phyloP scores from a whole-genome alignment of 257 asterid genomes.

The Coffea canephora region DNA sequence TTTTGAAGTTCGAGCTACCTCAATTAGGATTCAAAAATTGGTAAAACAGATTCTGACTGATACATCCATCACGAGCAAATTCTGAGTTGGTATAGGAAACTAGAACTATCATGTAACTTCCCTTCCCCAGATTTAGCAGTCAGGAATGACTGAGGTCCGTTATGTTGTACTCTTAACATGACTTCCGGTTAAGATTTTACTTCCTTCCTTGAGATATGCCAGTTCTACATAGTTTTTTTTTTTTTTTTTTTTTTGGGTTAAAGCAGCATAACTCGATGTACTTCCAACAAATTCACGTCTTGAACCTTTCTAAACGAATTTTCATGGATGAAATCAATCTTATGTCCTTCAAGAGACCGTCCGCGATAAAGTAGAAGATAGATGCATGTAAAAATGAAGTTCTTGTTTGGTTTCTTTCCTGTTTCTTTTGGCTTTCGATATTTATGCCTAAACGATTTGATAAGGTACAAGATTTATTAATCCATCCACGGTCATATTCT shows the following conservation, averaged over 20 bases:
- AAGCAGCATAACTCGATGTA: not conserved
- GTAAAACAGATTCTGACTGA: not conserved
- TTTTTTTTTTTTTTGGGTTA: not conserved
- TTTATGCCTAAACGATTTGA: not conserved
- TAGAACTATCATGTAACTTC: not conserved
- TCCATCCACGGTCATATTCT: not conserved
- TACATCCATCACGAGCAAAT: not conserved
- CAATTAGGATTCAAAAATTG: not conserved
- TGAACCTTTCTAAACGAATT: not conserved
- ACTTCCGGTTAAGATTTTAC: not conserved
- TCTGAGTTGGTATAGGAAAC: not conserved
- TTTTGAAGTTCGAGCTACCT: not conserved
- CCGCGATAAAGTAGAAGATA: too few species aligned
- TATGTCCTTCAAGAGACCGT: not conserved
- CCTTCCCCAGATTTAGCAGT: not conserved
- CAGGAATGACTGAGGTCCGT: not conserved
- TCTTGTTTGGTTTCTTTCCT: not conserved
- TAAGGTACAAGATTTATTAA: not conserved
- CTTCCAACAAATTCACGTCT: not conserved
- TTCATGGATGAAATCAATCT: not conserved
- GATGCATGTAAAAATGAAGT: not conserved
- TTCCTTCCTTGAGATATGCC: not conserved
- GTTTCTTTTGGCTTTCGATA: not conserved
- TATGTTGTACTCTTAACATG: not conserved
- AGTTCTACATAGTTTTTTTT: not conserved